Conservation (phyloP, 371 early-diverging fungal genomes). For the Mortierella sp. region DNA sequence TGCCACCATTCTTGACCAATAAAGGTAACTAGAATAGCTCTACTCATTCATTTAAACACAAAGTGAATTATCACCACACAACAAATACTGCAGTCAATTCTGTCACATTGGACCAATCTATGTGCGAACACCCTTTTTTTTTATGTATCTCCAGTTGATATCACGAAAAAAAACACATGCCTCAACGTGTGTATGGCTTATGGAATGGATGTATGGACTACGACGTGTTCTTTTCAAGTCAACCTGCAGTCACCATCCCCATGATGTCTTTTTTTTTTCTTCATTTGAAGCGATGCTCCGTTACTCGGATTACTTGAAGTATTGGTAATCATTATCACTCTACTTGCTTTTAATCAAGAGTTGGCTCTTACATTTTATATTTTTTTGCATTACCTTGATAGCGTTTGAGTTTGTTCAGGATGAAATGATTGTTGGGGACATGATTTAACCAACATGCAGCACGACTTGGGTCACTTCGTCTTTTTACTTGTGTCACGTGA, state of each 20-base stretch:
- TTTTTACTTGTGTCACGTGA: too few relatives aligned
- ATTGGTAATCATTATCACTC: constrained; percentile 37
- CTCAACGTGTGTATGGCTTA: not conserved
- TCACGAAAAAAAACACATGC: too few relatives aligned
- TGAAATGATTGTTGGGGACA: too few relatives aligned
- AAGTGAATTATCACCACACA: too few relatives aligned
- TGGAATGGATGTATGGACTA: not conserved
- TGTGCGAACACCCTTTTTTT: not conserved
- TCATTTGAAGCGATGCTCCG: not conserved
- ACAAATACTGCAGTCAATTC: too few relatives aligned
- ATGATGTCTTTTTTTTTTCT: not conserved
- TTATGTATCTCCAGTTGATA: not conserved
- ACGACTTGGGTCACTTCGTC: too few relatives aligned
- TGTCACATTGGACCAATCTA: not conserved
- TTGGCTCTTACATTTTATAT: too few relatives aligned
- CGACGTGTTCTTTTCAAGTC: not conserved
- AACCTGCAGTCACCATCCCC: not conserved
- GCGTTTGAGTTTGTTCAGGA: too few relatives aligned
- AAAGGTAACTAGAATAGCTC: too few relatives aligned
- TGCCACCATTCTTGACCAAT: not conserved
- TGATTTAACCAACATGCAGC: too few relatives aligned
- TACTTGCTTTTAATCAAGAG: not conserved
- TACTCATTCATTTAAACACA: too few relatives aligned
- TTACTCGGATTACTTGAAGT: constrained; percentile 37
- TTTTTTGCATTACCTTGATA: too few relatives aligned